A percentile compares a stretch with the other conserved stretches of the same genome.
phyloP scores from a whole-genome alignment of 2,329 filamentous ascomycete species.

The Fusarium papillatum region DNA sequence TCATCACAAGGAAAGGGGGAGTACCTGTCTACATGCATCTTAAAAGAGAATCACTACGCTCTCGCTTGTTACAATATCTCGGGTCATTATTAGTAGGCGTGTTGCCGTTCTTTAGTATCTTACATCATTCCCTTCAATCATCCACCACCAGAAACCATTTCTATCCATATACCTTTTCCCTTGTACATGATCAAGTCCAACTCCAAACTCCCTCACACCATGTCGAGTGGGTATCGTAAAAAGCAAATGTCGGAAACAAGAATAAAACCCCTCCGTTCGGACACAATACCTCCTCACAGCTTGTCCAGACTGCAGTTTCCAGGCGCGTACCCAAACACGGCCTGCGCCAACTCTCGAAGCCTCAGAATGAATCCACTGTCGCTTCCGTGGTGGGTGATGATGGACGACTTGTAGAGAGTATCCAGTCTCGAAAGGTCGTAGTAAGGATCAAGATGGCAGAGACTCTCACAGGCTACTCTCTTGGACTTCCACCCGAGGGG shows the following conservation, averaged over 20 bases:
- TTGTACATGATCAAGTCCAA: background rate
- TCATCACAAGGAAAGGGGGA: background rate
- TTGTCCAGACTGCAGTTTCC: background rate
- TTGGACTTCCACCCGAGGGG: constrained; percentile 57
- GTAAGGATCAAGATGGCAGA: constrained; percentile 35
- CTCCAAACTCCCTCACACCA: background rate
- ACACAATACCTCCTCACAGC: background rate
- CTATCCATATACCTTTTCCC: background rate
- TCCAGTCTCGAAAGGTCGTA: constrained; percentile 40
- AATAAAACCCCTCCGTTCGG: background rate
- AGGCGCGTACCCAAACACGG: constrained; percentile 31
- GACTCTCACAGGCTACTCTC: constrained; percentile 47
- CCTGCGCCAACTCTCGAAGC: constrained; percentile 57
- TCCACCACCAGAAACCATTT: background rate
- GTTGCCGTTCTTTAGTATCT: background rate
- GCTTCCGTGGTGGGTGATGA: constrained; percentile 54
- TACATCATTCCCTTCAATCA: background rate
- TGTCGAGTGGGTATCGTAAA: background rate
- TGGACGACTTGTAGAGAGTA: constrained; percentile 44
- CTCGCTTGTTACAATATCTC: background rate
- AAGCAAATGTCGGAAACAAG: background rate
- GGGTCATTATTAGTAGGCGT: background rate
- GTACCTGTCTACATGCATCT: no score
- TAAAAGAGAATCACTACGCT: background rate
- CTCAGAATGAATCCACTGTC: constrained; percentile 53